Evolutionary conservation across 768 basidiomycete genomes (phyloP).

Genomic region (Rhizopogon vesiculosus): DNA sequence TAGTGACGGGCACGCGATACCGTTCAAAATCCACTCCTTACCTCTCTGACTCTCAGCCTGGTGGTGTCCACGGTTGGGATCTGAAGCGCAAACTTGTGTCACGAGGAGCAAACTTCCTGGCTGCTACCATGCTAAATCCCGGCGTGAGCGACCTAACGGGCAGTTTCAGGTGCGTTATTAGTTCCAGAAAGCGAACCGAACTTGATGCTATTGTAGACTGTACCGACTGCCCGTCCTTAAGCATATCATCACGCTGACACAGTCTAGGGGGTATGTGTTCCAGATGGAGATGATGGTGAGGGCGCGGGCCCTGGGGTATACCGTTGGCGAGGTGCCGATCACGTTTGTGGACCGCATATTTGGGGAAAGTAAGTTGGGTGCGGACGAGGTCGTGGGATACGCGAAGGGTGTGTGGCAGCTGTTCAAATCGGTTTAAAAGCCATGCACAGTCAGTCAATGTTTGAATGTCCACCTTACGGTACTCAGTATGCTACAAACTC

Average conservation of each 20-base stretch:
- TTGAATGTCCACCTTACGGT: too few species aligned
- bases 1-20: constrained; percentile 92
- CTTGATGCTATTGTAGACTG: constrained; percentile 38
- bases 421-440: constrained; percentile 61
- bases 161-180: constrained; percentile 68
- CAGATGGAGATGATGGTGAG: constrained; percentile 99
- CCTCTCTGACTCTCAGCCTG: constrained; percentile 57
- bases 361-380: constrained; percentile 89
- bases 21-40: constrained; percentile 55
- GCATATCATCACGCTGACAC: constrained; percentile 79
- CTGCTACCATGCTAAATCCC: constrained; percentile 78
- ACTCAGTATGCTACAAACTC: too few species aligned
- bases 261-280: constrained; percentile 91
- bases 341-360: constrained; percentile 94
- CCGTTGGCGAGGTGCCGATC: constrained; percentile 87
- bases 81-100: constrained; percentile 85
- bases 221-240: constrained; percentile 74
- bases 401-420: constrained; percentile 80
- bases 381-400: constrained; percentile 84
- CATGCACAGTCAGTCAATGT: not conserved
- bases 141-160: constrained; percentile 91
- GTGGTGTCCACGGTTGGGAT: constrained; percentile 93
- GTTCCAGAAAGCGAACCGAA: not conserved
- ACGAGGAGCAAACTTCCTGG: constrained; percentile 86
- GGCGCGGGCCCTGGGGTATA: constrained; percentile 78